Evolutionary conservation across 1,284 basidiomycete species (phyloP), one percentile per base, ranked within the genome.

Genomic region (Trichosporon ovoides): DNA sequence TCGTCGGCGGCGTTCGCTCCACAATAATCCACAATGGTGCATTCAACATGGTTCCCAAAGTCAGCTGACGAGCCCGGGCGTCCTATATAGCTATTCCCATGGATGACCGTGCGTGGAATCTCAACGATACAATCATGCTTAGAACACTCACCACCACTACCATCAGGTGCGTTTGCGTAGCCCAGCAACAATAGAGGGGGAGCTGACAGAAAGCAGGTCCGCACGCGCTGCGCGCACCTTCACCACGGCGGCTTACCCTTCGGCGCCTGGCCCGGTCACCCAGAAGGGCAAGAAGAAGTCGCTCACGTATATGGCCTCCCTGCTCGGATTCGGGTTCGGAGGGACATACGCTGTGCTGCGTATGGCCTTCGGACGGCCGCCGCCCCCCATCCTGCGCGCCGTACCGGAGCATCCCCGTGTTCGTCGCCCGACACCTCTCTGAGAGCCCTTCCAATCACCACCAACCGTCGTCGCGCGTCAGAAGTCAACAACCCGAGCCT

Each of bases 281-380:
- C 22, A n/a, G 22, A 7, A 48, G 19, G 43, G 14, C 43, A 31
- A 31, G 24, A 48, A 48, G 16, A 22, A 24, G 6, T 28, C 22
- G 5, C 14, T 48, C 24, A 48, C 43, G 24, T 48, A 48, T 22
- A 16, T 48, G 22, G 43, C 43, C 24, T 31, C 24, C 9, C 43
- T 48, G 16, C 43, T 48, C n/a, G 43, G 43, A 0, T 9, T 48
- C 16, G 43, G 43, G 14, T 48, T 48, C 24, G 43, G 43, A 48
- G 43, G 43, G 13, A 28, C 43, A 1, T 48, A 48, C 43, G 43
- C 43, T 24, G 43, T 24, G 14, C 43, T 48, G 22, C 43, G 43
- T 28, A 48, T 48, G 43, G 43, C 43, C 4, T 48, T 48, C n/a
- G 43, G 43, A 28, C 43, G 43, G 10, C 43, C 43, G 24, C 43